phyloP scores from a whole-genome alignment of 2,329 filamentous ascomycete species.

The Colletotrichum cuscutae region DNA sequence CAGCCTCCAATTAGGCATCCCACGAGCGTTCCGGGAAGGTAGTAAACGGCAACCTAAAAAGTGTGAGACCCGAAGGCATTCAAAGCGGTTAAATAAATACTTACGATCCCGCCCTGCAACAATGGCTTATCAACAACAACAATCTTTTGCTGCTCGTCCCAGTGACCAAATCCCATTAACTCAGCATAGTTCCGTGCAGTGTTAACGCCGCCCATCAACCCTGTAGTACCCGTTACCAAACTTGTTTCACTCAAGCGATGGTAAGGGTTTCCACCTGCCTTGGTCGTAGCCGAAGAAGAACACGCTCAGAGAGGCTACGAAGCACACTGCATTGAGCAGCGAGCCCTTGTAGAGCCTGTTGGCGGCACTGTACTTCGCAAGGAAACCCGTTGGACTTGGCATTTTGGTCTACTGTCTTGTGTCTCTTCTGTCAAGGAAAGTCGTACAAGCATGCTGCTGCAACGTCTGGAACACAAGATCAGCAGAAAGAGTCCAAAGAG shows the following conservation, averaged over 20 bases:
- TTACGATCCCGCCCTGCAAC: conserved; percentile 71
- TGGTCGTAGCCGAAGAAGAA: conserved; percentile 73
- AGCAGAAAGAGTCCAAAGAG: no score
- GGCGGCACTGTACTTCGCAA: conserved; percentile 48
- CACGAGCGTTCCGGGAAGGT: conserved; percentile 66
- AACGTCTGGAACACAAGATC: background rate
- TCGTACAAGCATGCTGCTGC: no score
- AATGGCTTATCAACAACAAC: conserved; percentile 63
- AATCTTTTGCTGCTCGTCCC: conserved; percentile 54
- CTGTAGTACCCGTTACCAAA: conserved; percentile 35
- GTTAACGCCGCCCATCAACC: conserved; percentile 73
- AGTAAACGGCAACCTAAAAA: conserved; percentile 48
- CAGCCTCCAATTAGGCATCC: conserved; percentile 72
- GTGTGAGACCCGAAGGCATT: conserved; percentile 34
- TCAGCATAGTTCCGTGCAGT: conserved; percentile 72
- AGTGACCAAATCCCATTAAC: conserved; percentile 73
- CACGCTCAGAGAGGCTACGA: conserved; percentile 71
- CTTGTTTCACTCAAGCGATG: no score
- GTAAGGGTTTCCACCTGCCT: no score
- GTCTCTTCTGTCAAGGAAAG: no score
- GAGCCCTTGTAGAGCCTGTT: conserved; percentile 64
- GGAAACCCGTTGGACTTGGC: background rate
- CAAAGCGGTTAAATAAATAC: conserved; percentile 56
- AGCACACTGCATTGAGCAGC: conserved; percentile 71
- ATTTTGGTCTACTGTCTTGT: background rate